Evolutionary conservation across 345 rosid species (phyloP).

Genomic region (Salix purpurea): DNA sequence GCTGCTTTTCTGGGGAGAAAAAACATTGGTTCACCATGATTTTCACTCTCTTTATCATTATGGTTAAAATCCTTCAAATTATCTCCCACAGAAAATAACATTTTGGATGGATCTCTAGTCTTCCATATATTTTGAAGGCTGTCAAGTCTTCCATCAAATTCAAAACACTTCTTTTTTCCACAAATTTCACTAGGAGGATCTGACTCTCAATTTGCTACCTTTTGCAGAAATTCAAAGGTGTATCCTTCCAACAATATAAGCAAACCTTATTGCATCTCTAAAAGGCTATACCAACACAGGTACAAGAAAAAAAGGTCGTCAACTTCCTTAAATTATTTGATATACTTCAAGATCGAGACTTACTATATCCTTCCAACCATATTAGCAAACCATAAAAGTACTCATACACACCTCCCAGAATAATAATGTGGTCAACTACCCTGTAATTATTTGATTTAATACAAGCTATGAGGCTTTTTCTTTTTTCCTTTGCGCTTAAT

Average conservation of each 20-base stretch:
- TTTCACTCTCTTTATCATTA: not conserved
- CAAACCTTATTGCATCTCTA: not conserved
- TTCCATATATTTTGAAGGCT: not conserved
- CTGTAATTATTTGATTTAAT: too few relatives aligned
- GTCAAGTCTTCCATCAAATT: not conserved
- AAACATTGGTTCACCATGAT: not conserved
- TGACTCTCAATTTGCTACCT: not conserved
- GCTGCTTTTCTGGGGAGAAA: not conserved
- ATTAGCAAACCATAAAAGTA: too few relatives aligned
- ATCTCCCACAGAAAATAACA: not conserved
- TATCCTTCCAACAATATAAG: not conserved
- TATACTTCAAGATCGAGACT: too few relatives aligned
- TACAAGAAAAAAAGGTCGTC: too few relatives aligned
- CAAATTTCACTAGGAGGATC: not conserved
- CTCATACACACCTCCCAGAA: too few relatives aligned
- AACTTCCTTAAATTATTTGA: too few relatives aligned
- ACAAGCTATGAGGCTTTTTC: too few relatives aligned
- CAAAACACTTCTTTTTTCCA: not conserved
- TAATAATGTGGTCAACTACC: too few relatives aligned
- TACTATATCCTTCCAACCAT: too few relatives aligned
- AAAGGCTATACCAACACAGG: too few relatives aligned
- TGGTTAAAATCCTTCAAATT: not conserved
- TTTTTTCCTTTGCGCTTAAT: too few relatives aligned
- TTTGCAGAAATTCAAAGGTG: not conserved
- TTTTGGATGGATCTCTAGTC: not conserved